phyloP scores from a whole-genome alignment of 164 flowering plant species.

The Annona cherimola region DNA sequence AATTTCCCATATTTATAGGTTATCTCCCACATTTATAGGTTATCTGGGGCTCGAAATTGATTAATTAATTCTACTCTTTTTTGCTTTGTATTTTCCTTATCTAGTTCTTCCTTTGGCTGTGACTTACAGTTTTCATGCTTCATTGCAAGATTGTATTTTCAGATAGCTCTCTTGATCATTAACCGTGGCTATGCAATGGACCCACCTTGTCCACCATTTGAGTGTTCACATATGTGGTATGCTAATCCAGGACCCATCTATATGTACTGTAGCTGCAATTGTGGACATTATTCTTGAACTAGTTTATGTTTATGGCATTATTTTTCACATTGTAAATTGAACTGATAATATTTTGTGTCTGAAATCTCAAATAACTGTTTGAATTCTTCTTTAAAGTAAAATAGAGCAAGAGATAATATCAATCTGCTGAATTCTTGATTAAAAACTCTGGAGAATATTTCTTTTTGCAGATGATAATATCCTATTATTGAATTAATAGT shows the following conservation, averaged over 20 bases:
- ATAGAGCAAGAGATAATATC: not conserved
- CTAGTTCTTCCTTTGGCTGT: not conserved
- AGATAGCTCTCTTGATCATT: constrained; percentile 84
- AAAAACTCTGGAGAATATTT: not conserved
- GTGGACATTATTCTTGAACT: not conserved
- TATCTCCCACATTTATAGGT: too few species aligned
- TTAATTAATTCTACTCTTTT: too few species aligned
- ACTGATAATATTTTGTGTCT: not conserved
- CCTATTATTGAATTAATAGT: too few species aligned
- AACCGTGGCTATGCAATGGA: constrained; percentile 86
- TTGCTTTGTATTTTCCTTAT: not conserved
- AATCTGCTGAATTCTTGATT: not conserved
- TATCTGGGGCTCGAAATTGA: too few species aligned
- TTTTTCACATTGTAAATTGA: not conserved
- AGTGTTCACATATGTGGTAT: constrained; percentile 96
- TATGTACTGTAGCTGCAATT: not conserved
- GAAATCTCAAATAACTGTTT: not conserved
- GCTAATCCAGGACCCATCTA: constrained; percentile 12
- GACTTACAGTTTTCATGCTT: constrained; percentile 17
- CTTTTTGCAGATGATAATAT: too few species aligned
- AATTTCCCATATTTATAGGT: too few species aligned
- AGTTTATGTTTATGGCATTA: not conserved
- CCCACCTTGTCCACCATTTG: constrained; percentile 95
- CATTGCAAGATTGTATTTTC: constrained; percentile 39
- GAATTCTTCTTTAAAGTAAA: not conserved